These are phyloP conservation scores for Septoria linicola DNA, from an alignment of 2,329 filamentous ascomycete species.

Conservation along the genomic window DNA sequence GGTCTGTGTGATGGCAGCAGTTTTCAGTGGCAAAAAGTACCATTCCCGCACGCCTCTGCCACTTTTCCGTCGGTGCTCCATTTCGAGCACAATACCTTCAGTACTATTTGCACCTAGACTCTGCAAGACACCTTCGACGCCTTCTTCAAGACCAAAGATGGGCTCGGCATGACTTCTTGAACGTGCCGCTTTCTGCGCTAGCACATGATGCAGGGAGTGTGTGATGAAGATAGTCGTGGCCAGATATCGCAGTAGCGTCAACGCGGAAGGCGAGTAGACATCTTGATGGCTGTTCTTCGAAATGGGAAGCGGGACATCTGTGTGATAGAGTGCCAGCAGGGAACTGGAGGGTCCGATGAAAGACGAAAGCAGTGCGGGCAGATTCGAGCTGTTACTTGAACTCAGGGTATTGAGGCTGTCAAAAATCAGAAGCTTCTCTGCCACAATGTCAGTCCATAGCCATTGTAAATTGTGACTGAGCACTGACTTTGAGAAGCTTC, in stretches of 20 bases:
- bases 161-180: slow-evolving; percentile 75
- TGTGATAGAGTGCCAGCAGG: slow-evolving; percentile 77
- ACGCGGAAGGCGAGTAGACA: slow-evolving; percentile 64
- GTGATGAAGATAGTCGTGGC: slow-evolving; percentile 82
- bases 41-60: slow-evolving; percentile 73
- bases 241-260: slow-evolving; percentile 75
- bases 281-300: slow-evolving; percentile 34
- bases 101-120: slow-evolving; percentile 58
- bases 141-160: slow-evolving; percentile 74
- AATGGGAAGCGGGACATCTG: slow-evolving; percentile 64
- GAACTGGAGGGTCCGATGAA: slow-evolving; percentile 67
- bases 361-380: slow-evolving; percentile 69
- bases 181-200: slow-evolving; percentile 70
- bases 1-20: slow-evolving; percentile 15
- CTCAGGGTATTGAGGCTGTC: slow-evolving; percentile 73
- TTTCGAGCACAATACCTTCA: slow-evolving; percentile 69
- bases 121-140: slow-evolving; percentile 73
- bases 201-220: slow-evolving; percentile 70
- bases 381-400: slow-evolving; percentile 55
- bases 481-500: slow-evolving; percentile 27
- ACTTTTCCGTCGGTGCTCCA: slow-evolving; percentile 83
- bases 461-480: not conserved
- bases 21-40: slow-evolving; percentile 54
- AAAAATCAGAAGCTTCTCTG: slow-evolving; percentile 71
- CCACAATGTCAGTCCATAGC: slow-evolving; percentile 3